A percentile compares a stretch with the other conserved stretches of the same genome.
Conservation (phyloP, 2,329 filamentous ascomycete species). For the Gnomoniopsis sp. region DNA sequence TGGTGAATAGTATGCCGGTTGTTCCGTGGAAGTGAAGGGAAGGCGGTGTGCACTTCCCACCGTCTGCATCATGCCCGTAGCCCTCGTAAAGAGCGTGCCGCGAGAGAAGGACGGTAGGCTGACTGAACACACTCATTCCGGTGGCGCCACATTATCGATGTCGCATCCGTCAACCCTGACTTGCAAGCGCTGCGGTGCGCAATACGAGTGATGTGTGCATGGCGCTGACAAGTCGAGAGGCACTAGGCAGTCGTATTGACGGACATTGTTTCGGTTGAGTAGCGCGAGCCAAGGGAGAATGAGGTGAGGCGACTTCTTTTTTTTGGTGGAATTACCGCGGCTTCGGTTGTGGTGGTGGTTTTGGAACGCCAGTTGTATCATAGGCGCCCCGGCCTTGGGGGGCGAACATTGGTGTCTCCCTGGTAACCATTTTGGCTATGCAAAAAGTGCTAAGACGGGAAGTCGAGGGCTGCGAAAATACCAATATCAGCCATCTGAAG, state of each 20-base stretch:
- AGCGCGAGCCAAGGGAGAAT: slow-evolving; percentile 21
- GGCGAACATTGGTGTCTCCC: slow-evolving; percentile 26
- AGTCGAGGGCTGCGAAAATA: slow-evolving; percentile 11
- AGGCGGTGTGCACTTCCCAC: slow-evolving; percentile 6
- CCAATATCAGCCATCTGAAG: slow-evolving; percentile 23
- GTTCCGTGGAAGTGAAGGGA: background rate
- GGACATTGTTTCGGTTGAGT: slow-evolving; percentile 16
- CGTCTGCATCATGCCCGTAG: no score
- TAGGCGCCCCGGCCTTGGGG: slow-evolving; percentile 35
- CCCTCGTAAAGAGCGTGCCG: no score
- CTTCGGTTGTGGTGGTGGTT: slow-evolving; percentile 33
- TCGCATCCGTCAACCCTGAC: no score
- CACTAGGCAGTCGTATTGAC: slow-evolving; percentile 11
- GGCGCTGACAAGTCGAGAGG: no score
- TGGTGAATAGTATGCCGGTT: slow-evolving; percentile 7
- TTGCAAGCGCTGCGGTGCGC: no score
- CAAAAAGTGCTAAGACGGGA: slow-evolving; percentile 7
- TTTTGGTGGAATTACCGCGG: slow-evolving; percentile 25
- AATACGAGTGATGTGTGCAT: no score
- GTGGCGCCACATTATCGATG: no score
- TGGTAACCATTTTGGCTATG: slow-evolving; percentile 29
- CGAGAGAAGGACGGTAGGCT: no score
- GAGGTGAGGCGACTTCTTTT: background rate
- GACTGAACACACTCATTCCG: no score
- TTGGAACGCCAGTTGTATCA: slow-evolving; percentile 35